phyloP scores from a whole-genome alignment of 2,329 filamentous ascomycete genomes.

The Aspergillus sp. region DNA sequence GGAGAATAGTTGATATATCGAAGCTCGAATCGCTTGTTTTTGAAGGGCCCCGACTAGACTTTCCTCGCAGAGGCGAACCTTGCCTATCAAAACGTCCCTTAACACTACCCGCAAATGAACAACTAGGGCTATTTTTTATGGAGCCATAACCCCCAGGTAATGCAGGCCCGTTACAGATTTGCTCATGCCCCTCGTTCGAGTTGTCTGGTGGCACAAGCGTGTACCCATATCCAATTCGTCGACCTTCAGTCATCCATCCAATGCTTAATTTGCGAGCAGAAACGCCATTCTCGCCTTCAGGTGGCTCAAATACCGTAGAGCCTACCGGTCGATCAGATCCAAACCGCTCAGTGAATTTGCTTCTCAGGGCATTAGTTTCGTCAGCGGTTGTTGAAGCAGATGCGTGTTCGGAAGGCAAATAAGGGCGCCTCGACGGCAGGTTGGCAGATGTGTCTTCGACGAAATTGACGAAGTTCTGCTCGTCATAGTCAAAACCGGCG shows the following conservation, averaged over 20 bases:
- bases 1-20: constrained; percentile 15
- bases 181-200: constrained; percentile 3
- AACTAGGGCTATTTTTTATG: not conserved
- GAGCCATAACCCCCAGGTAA: not conserved
- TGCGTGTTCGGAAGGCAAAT: not conserved
- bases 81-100: not conserved
- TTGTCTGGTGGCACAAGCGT: constrained; percentile 31
- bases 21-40: constrained; percentile 9
- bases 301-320: not conserved
- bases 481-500: not conserved
- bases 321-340: constrained; percentile 16
- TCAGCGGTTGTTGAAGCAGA: not conserved
- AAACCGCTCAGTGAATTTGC: constrained; percentile 37
- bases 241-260: constrained; percentile 44
- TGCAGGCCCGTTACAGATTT: not conserved
- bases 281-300: constrained; percentile 1
- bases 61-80: not conserved
- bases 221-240: constrained; percentile 42
- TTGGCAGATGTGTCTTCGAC: not conserved
- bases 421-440: not conserved
- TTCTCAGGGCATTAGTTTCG: constrained; percentile 18
- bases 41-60: not conserved
- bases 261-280: constrained; percentile 36
- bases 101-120: not conserved
- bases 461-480: not conserved